phyloP scores from a whole-genome alignment of 192 early-diverging fungal genomes.

The Thamnidium elegans region DNA sequence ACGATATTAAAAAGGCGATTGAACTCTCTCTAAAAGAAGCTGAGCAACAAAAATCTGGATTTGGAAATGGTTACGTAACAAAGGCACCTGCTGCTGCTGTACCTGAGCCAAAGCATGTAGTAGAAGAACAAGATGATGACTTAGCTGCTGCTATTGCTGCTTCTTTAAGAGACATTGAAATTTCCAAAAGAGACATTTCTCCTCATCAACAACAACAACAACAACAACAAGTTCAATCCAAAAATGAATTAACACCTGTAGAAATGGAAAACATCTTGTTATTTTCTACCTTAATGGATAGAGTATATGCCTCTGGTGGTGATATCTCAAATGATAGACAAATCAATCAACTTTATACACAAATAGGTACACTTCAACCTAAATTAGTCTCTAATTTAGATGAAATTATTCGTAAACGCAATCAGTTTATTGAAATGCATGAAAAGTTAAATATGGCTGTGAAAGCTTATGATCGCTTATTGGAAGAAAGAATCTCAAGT shows the following conservation, averaged over 20 bases:
- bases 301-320: conserved; percentile 74
- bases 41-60: conserved; percentile 44
- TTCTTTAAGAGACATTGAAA: conserved; percentile 62
- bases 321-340: conserved; percentile 75
- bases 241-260: conserved; percentile 63
- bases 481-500: conserved; percentile 67
- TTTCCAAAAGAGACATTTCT: conserved; percentile 18
- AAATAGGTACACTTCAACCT: conserved; percentile 82
- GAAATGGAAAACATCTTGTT: conserved; percentile 90
- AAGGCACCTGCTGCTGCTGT: not conserved
- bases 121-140: conserved; percentile 60
- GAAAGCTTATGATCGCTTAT: conserved; percentile 82
- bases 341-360: conserved; percentile 77
- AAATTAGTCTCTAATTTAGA: conserved; percentile 76
- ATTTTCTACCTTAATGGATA: conserved; percentile 83
- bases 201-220: conserved; percentile 4
- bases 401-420: conserved; percentile 75
- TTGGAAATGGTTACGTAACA: conserved; percentile 40
- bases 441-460: conserved; percentile 80
- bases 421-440: conserved; percentile 69
- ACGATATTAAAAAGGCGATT: conserved; percentile 90
- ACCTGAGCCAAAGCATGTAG: not conserved
- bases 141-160: conserved; percentile 76
- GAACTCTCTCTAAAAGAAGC: conserved; percentile 83
- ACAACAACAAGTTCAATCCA: conserved; percentile 25